A percentile compares a stretch with the other conserved stretches of the same genome.
Evolutionary conservation across 2,329 filamentous ascomycete genomes (phyloP).

Genomic region (Xylariaceae sp.): DNA sequence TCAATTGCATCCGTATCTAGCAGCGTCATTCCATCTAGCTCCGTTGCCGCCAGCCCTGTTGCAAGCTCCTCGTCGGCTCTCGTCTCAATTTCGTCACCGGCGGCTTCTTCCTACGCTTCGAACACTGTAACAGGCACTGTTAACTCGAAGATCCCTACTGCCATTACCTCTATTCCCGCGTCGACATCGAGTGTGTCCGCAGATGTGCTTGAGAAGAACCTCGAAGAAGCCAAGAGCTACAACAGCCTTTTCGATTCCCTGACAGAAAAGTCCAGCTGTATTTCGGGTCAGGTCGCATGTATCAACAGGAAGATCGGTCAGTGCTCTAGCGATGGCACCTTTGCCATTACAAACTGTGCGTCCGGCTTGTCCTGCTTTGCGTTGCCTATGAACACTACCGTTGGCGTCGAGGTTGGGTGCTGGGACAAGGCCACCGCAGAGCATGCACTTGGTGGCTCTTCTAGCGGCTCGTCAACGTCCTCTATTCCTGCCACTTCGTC

Average conservation of each 20-base stretch:
- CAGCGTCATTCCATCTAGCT: not conserved
- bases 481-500: not conserved
- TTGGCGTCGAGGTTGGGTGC: slow-evolving; percentile 49
- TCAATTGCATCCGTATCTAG: slow-evolving; percentile 1
- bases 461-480: slow-evolving; percentile 10
- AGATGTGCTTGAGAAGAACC: slow-evolving; percentile 41
- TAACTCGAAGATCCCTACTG: slow-evolving; percentile 40
- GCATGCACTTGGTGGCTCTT: slow-evolving; percentile 37
- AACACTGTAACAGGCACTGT: slow-evolving; percentile 34
- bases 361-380: slow-evolving; percentile 46
- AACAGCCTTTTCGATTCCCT: slow-evolving; percentile 46
- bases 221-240: slow-evolving; percentile 41
- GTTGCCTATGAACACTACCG: slow-evolving; percentile 47
- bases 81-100: slow-evolving; percentile 11
- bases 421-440: slow-evolving; percentile 37
- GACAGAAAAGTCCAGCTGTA: slow-evolving; percentile 45
- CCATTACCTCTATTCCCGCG: slow-evolving; percentile 31
- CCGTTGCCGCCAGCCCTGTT: slow-evolving; percentile 4
- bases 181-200: slow-evolving; percentile 40
- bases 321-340: slow-evolving; percentile 41
- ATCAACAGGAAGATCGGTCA: slow-evolving; percentile 46
- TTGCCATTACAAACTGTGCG: slow-evolving; percentile 36
- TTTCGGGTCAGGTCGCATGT: slow-evolving; percentile 46
- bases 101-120: slow-evolving; percentile 20
- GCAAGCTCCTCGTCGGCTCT: slow-evolving; percentile 3